Percentiles rank a stretch among this genome's conserved stretches.
Evolutionary conservation across 768 basidiomycete genomes (phyloP).

Genomic region (Mycena kentingensis): DNA sequence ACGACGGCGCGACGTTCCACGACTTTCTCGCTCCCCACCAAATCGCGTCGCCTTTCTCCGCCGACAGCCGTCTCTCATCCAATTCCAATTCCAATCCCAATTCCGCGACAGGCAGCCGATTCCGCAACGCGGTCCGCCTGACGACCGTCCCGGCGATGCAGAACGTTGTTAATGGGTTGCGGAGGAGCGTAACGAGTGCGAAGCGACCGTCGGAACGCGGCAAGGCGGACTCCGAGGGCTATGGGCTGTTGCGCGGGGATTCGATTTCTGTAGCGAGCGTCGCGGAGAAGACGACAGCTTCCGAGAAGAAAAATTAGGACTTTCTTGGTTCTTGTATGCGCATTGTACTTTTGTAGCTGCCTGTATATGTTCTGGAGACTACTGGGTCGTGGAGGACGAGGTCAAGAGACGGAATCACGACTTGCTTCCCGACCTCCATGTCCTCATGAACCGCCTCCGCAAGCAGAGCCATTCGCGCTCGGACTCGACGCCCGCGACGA

Average conservation of each 20-base stretch:
- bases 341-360: neutral
- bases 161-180: slow-evolving; percentile 37
- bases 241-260: slow-evolving; percentile 9
- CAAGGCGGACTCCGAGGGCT: slow-evolving; percentile 14
- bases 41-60: slow-evolving; percentile 44
- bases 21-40: slow-evolving; percentile 48
- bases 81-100: neutral
- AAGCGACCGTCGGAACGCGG: slow-evolving; percentile 22
- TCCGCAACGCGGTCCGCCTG: slow-evolving; percentile 35
- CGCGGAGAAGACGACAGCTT: neutral
- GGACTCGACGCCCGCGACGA: slow-evolving; percentile 4
- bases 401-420: too few relatives aligned
- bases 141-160: slow-evolving; percentile 43
- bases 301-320: neutral
- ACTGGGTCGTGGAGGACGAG: too few relatives aligned
- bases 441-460: slow-evolving; percentile 18
- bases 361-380: neutral
- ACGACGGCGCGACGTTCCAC: slow-evolving; percentile 40
- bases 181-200: slow-evolving; percentile 43
- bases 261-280: neutral
- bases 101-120: slow-evolving; percentile 16
- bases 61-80: slow-evolving; percentile 19
- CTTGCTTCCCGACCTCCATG: neutral
- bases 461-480: slow-evolving; percentile 9
- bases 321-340: neutral